Evolutionary conservation across 2,329 filamentous ascomycete species (phyloP).

Genomic region (Fusarium odoratissimum): DNA sequence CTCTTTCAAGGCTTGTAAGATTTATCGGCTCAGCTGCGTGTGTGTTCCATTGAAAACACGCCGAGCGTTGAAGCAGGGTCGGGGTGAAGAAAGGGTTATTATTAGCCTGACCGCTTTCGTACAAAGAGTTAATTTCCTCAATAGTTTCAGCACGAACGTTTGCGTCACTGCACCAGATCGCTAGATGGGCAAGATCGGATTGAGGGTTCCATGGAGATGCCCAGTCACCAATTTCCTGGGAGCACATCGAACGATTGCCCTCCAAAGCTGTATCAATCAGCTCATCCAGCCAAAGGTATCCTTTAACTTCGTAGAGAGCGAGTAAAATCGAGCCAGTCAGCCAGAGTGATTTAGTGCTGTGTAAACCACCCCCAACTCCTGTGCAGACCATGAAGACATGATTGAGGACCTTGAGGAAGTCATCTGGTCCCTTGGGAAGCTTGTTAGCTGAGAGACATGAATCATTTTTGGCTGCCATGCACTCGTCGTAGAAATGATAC

Average conservation of each 20-base stretch:
- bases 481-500: not conserved
- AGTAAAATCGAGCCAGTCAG: accelerated
- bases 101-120: accelerated
- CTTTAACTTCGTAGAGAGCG: accelerated
- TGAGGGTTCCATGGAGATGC: not conserved
- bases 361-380: not conserved
- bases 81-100: not conserved
- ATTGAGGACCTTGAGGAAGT: not conserved
- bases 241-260: not conserved
- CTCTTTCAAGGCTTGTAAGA: not conserved
- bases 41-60: not conserved
- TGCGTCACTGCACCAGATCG: not conserved
- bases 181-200: not conserved
- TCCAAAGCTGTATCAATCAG: not conserved
- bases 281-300: not conserved
- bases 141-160: not conserved
- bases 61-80: accelerated
- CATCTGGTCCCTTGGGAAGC: not conserved
- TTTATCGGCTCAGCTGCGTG: not conserved
- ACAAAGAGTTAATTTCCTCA: not conserved
- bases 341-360: not conserved
- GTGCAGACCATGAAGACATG: not conserved
- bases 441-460: not conserved
- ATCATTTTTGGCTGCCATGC: not conserved
- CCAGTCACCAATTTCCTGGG: not conserved